Evolutionary conservation across 1,284 basidiomycete genomes (phyloP).

Genomic region (Schizophyllum amplum): DNA sequence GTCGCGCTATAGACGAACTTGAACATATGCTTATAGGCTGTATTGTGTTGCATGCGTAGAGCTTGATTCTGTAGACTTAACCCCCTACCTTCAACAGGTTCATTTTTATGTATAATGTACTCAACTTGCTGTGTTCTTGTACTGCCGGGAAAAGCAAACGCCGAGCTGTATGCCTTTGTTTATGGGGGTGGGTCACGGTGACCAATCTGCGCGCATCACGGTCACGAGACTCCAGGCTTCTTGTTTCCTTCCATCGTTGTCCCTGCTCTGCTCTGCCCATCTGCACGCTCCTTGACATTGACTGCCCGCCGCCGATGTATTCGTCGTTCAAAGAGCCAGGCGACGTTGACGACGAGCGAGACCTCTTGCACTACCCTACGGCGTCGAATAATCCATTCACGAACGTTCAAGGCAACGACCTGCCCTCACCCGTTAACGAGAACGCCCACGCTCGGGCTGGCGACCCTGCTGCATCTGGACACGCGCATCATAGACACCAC

Average conservation of each 20-base stretch:
- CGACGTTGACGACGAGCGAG: not conserved
- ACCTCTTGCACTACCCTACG: not conserved
- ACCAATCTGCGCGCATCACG: no score
- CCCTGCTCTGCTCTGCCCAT: not conserved
- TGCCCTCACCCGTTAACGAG: not conserved
- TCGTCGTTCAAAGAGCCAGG: not conserved
- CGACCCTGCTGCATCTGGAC: not conserved
- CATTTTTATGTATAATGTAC: not conserved
- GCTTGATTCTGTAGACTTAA: no score
- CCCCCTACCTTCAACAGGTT: not conserved
- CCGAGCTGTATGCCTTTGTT: not conserved
- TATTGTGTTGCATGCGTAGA: not conserved
- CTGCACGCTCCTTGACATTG: not conserved
- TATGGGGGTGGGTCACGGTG: not conserved
- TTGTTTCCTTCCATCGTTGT: not conserved
- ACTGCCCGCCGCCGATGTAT: not conserved
- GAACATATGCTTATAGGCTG: not conserved
- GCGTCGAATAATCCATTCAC: not conserved
- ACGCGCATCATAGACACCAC: not conserved
- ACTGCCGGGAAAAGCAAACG: no score
- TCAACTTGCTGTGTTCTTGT: no score
- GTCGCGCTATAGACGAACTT: conserved; percentile 37
- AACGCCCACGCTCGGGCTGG: not conserved
- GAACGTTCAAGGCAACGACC: not conserved
- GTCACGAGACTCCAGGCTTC: not conserved